Evolutionary conservation across 257 asterid genomes (phyloP).

Genomic region (Solanum chmielewskii): DNA sequence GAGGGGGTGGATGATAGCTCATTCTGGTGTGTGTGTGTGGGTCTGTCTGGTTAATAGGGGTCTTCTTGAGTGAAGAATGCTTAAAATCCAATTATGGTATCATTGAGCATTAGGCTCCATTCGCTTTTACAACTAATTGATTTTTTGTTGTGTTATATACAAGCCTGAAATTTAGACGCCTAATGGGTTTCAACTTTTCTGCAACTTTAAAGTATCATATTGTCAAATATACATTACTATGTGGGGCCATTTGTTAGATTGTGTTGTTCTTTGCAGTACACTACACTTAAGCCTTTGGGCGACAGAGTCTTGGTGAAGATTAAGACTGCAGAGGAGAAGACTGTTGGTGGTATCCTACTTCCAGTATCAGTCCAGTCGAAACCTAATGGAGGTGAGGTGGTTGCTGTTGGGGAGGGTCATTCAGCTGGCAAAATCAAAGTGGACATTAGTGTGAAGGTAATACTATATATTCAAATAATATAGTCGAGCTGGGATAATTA

Average conservation of each 20-base stretch:
- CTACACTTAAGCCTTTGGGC: constrained; percentile 90
- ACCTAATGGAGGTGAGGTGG: constrained; percentile 85
- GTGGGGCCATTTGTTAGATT: not conserved
- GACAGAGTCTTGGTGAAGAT: constrained; percentile 86
- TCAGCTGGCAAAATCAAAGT: constrained; percentile 64
- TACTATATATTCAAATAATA: not conserved
- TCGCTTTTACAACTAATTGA: not conserved
- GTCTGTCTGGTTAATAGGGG: not conserved
- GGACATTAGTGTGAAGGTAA: constrained; percentile 69
- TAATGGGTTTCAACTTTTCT: not conserved
- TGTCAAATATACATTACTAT: not conserved
- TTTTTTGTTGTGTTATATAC: not conserved
- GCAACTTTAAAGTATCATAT: not conserved
- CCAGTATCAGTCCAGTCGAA: constrained; percentile 67
- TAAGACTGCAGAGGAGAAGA: constrained; percentile 73
- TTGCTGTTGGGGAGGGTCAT: constrained; percentile 94
- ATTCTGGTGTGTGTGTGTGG: not conserved
- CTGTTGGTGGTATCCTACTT: constrained; percentile 76
- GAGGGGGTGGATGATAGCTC: not conserved
- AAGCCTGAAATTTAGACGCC: not conserved
- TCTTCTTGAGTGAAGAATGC: not conserved
- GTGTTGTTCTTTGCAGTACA: constrained; percentile 42
- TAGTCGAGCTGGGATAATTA: not conserved
- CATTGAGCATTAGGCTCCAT: not conserved
- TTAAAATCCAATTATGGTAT: not conserved